A percentile compares a stretch with the other conserved stretches of the same genome.
Conservation (phyloP, 352 stramenopile genomes). For the Phytophthora idaei region DNA sequence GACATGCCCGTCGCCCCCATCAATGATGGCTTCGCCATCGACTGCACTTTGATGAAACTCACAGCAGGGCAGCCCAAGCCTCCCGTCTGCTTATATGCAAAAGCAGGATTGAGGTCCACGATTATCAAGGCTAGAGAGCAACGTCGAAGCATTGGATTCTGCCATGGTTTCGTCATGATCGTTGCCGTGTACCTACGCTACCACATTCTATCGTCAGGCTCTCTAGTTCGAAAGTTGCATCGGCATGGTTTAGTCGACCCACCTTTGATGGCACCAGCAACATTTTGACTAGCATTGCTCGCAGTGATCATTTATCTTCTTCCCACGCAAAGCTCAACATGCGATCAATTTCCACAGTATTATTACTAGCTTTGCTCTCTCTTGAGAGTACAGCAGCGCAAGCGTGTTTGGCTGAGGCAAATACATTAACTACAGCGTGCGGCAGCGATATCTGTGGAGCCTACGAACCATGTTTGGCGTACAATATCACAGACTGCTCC, state of each 20-base stretch:
- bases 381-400: not conserved
- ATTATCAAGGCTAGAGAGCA: not conserved
- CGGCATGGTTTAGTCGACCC: slow-evolving; percentile 4
- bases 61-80: too few species aligned
- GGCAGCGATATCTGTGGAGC: slow-evolving; percentile 13
- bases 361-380: not conserved
- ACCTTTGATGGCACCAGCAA: slow-evolving; percentile 8
- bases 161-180: not conserved
- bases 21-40: too few species aligned
- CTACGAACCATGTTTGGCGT: slow-evolving; percentile 18
- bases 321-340: not conserved
- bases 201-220: slow-evolving; percentile 6
- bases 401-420: slow-evolving; percentile 2
- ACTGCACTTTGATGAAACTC: too few species aligned
- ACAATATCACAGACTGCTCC: slow-evolving; percentile 14
- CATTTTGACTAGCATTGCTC: not conserved
- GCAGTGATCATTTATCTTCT: slow-evolving; percentile 9
- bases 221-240: slow-evolving; percentile 16
- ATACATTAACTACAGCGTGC: slow-evolving; percentile 21
- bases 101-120: too few species aligned
- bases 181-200: slow-evolving; percentile 1
- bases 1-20: too few species aligned
- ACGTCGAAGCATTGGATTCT: not conserved
- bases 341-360: not conserved
- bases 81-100: too few species aligned